Conservation (phyloP, 345 rosid species). For the Hibiscus trionum region DNA sequence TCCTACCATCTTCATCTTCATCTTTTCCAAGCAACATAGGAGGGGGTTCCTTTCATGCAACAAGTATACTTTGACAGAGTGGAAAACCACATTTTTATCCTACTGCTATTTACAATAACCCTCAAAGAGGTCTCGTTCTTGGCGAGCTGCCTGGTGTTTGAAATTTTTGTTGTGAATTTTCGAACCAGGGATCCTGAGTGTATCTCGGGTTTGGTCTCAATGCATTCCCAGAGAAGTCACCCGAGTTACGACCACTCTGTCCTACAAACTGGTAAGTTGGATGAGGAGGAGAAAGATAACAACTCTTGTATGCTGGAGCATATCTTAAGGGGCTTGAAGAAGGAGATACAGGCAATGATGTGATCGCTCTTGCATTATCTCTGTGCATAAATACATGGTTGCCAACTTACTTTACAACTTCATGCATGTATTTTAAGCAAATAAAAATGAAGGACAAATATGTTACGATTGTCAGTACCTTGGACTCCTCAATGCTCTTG, state of each 20-base stretch:
- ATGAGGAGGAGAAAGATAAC: slow-evolving; percentile 78
- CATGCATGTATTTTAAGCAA: neutral
- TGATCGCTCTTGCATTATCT: slow-evolving; percentile 57
- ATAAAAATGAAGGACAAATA: neutral
- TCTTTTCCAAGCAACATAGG: neutral
- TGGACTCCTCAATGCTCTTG: slow-evolving; percentile 42
- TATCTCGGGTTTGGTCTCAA: slow-evolving; percentile 29
- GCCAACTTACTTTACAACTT: slow-evolving; percentile 8
- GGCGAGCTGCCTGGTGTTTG: slow-evolving; percentile 46
- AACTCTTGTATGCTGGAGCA: slow-evolving; percentile 58
- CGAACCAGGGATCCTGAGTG: slow-evolving; percentile 34
- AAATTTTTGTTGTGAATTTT: slow-evolving; percentile 31
- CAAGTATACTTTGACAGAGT: neutral
- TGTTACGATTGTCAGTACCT: slow-evolving; percentile 31
- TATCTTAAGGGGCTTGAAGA: slow-evolving; percentile 76
- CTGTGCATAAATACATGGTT: slow-evolving; percentile 27
- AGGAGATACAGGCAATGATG: slow-evolving; percentile 88
- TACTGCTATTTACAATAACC: slow-evolving; percentile 27
- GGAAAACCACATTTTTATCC: neutral
- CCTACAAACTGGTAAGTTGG: slow-evolving; percentile 41
- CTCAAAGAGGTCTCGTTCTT: slow-evolving; percentile 47
- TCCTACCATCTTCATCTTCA: neutral
- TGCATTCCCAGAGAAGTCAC: slow-evolving; percentile 47
- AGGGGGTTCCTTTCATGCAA: neutral
- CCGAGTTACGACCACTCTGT: slow-evolving; percentile 44